phyloP scores from a whole-genome alignment of 2,329 filamentous ascomycete genomes.

The Aspergillus latus region DNA sequence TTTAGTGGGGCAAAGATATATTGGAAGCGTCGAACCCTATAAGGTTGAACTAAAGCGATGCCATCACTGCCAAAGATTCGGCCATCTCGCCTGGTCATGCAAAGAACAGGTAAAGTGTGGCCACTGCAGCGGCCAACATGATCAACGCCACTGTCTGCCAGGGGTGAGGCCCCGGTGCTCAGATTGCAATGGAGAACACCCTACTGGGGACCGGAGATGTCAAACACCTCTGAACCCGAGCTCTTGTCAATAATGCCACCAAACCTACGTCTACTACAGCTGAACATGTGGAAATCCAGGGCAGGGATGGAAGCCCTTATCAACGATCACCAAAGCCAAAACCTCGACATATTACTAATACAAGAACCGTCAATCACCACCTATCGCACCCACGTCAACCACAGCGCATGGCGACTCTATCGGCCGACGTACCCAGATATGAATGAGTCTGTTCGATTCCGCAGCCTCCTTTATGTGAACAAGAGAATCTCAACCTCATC shows the following conservation, averaged over 20 bases:
- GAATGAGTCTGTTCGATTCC: slow-evolving; percentile 15
- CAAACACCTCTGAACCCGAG: not conserved
- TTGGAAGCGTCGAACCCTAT: slow-evolving; percentile 22
- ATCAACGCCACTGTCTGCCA: slow-evolving; percentile 21
- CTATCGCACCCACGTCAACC: slow-evolving; percentile 24
- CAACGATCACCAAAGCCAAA: slow-evolving; percentile 25
- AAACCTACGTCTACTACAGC: slow-evolving; percentile 13
- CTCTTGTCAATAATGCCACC: slow-evolving; percentile 2
- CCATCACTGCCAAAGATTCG: slow-evolving; percentile 23
- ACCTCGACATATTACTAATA: slow-evolving; percentile 27
- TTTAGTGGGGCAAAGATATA: slow-evolving; percentile 24
- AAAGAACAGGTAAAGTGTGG: slow-evolving; percentile 25
- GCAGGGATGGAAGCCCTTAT: slow-evolving; percentile 30
- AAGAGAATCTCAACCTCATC: slow-evolving; percentile 23
- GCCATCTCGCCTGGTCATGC: slow-evolving; percentile 27
- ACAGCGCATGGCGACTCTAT: slow-evolving; percentile 29
- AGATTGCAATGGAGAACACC: slow-evolving; percentile 23
- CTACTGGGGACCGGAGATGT: slow-evolving; percentile 5
- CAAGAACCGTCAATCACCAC: slow-evolving; percentile 20
- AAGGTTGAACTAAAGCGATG: slow-evolving; percentile 24
- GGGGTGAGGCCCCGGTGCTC: slow-evolving; percentile 20
- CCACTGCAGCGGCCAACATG: slow-evolving; percentile 23
- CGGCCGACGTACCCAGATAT: slow-evolving; percentile 18
- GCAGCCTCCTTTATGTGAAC: slow-evolving; percentile 29
- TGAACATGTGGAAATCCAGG: slow-evolving; percentile 26